phyloP scores from a whole-genome alignment of 1,139 yeast genomes.

The Debaryomyces fabryi region DNA sequence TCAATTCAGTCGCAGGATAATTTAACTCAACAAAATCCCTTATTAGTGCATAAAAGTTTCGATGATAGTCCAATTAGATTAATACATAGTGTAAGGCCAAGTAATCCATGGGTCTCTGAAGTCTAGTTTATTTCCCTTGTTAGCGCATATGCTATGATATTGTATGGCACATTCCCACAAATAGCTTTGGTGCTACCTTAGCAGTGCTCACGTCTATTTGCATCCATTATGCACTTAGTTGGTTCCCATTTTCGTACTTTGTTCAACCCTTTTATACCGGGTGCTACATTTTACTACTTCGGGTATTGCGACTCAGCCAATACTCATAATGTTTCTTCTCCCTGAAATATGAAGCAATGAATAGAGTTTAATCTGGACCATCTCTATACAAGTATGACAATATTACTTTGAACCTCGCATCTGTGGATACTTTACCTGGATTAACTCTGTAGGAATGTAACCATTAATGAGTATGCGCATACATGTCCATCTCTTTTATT shows the following conservation, averaged over 20 bases:
- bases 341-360: background rate
- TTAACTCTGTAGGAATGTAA: background rate
- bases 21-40: conserved; percentile 1
- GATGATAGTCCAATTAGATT: background rate
- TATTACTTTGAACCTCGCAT: background rate
- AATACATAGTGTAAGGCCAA: background rate
- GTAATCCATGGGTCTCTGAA: background rate
- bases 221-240: background rate
- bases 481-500: background rate
- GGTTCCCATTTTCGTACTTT: background rate
- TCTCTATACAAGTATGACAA: background rate
- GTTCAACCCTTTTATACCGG: background rate
- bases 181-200: background rate
- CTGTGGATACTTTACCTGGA: too few species aligned
- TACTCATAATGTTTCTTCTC: background rate
- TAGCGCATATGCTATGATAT: conserved; percentile 4
- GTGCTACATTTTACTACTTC: conserved; percentile 2
- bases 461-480: background rate
- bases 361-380: background rate
- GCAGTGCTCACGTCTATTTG: background rate
- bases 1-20: background rate
- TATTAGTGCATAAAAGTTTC: conserved; percentile 4
- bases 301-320: background rate
- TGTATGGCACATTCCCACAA: too few species aligned
- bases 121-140: background rate